phyloP scores from a whole-genome alignment of 371 early-diverging fungal species.

The Rhizopus microsporus region DNA sequence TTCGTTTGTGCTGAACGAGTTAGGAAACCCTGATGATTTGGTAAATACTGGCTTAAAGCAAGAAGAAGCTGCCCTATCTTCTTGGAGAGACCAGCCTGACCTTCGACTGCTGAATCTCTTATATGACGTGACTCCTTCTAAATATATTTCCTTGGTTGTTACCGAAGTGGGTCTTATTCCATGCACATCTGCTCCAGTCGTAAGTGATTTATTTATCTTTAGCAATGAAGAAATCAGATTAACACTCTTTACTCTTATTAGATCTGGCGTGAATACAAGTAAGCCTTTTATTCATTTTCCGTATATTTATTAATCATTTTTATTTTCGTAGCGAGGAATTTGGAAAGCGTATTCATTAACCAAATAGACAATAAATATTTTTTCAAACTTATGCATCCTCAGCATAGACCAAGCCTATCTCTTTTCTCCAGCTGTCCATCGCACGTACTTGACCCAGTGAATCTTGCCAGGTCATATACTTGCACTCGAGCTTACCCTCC shows the following conservation, averaged over 20 bases:
- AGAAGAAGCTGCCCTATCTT: slow-evolving; percentile 40
- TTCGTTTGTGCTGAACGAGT: slow-evolving; percentile 94
- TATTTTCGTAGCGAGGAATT: slow-evolving; percentile 41
- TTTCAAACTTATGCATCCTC: slow-evolving; percentile 27
- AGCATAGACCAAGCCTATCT: slow-evolving; percentile 44
- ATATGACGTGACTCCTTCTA: slow-evolving; percentile 95
- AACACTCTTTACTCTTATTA: slow-evolving; percentile 15
- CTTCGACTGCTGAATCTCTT: slow-evolving; percentile 84
- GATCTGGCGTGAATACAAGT: slow-evolving; percentile 63
- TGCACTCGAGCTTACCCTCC: slow-evolving; percentile 34
- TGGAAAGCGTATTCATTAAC: slow-evolving; percentile 35
- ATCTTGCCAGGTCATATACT: slow-evolving; percentile 50
- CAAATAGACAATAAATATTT: background rate
- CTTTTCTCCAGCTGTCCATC: slow-evolving; percentile 48
- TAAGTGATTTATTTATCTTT: slow-evolving; percentile 32
- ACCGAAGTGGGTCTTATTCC: slow-evolving; percentile 96
- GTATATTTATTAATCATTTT: slow-evolving; percentile 11
- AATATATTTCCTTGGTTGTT: slow-evolving; percentile 87
- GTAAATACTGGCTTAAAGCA: slow-evolving; percentile 47
- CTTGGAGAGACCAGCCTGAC: slow-evolving; percentile 69
- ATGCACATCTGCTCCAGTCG: slow-evolving; percentile 89
- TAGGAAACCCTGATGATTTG: slow-evolving; percentile 83
- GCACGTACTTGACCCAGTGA: slow-evolving; percentile 41
- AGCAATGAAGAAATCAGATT: background rate
- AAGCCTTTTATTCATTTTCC: slow-evolving; percentile 18